phyloP scores from a whole-genome alignment of 2,329 filamentous ascomycete genomes.

The Fusarium domesticum region DNA sequence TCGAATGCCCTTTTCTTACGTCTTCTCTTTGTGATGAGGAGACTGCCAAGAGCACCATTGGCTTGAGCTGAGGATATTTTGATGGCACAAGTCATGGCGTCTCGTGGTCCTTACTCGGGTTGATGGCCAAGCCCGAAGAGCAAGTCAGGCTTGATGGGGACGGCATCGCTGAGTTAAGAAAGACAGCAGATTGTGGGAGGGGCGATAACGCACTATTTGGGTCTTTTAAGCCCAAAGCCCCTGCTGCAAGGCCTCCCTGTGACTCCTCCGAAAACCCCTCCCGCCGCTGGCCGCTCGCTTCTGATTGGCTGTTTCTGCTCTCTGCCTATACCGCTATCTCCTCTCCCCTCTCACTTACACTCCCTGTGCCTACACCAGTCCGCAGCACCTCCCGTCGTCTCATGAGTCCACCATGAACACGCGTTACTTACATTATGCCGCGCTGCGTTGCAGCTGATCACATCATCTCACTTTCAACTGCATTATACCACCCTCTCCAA shows the following conservation, averaged over 20 bases:
- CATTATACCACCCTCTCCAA: too few relatives aligned
- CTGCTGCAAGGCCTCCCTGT: constrained; percentile 23
- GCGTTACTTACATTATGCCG: constrained; percentile 8
- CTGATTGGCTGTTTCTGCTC: constrained; percentile 21
- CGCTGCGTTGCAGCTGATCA: too few relatives aligned
- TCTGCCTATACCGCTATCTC: neutral
- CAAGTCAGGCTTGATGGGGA: neutral
- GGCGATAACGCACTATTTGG: constrained; percentile 54
- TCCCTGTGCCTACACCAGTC: too few relatives aligned
- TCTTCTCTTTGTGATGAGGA: neutral
- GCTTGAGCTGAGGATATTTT: neutral
- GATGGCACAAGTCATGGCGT: neutral
- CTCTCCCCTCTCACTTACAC: too few relatives aligned
- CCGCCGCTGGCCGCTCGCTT: constrained; percentile 6
- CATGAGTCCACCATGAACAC: constrained; percentile 11
- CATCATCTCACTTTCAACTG: too few relatives aligned
- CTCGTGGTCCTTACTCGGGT: neutral
- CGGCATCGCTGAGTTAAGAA: constrained; percentile 18
- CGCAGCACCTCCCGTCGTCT: constrained; percentile 14
- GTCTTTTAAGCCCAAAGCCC: constrained; percentile 47
- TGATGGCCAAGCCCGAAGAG: neutral
- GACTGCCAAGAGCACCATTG: neutral
- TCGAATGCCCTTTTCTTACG: neutral
- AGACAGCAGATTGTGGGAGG: constrained; percentile 35
- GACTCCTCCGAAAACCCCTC: constrained; percentile 18